Evolutionary conservation across 257 asterid species (phyloP), one percentile per base, ranked within the genome.

Genomic region (Rubia yunnanensis): DNA sequence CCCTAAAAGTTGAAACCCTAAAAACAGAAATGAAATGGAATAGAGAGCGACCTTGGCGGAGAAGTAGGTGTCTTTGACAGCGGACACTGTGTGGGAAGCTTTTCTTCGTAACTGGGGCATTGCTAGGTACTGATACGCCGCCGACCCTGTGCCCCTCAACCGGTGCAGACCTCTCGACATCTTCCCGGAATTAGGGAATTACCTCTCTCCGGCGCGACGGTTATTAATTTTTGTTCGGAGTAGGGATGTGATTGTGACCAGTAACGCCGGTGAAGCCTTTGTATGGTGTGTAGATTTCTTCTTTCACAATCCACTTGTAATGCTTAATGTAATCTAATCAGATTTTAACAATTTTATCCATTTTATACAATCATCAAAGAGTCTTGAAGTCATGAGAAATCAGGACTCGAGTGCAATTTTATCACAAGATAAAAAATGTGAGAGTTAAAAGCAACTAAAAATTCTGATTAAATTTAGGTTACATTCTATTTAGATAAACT

Each of bases 31-130:
- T 22, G 23, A 39, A 24, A 62, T 22, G 34, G 31, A 2, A 32
- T 5, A 38, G 26, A 36, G 9, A 18, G 14, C 57, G 8, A 85
- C 97, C 97, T 89, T 89, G 57, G 90, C 74, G 30, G 94, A 73
- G 63, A 52, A 74, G 73, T 56, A 92, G 60, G 89, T 85, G 69
- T 84, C 95, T 65, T 89, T 88, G 26, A 82, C 76, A 62, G 95
- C 95, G 66, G 88, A 65, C 72, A 77, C 54, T 41, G 95, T 85
- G 70, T 83, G 82, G 53, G 70, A 50, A 70, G 92, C 86, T 77
- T 83, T 85, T 65, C 72, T 80, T 75, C 70, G 79, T 70, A 87
- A 44, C 70, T 65, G 85, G 36, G 91, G 77, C 54, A 53, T 70
- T 4, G 80, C 44, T 1, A 86, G 27, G 60, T 64, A 49, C 62